A percentile compares a stretch with the other conserved stretches of the same genome.
phyloP scores from a whole-genome alignment of 2,329 filamentous ascomycete species.

The Septoria petroselini region DNA sequence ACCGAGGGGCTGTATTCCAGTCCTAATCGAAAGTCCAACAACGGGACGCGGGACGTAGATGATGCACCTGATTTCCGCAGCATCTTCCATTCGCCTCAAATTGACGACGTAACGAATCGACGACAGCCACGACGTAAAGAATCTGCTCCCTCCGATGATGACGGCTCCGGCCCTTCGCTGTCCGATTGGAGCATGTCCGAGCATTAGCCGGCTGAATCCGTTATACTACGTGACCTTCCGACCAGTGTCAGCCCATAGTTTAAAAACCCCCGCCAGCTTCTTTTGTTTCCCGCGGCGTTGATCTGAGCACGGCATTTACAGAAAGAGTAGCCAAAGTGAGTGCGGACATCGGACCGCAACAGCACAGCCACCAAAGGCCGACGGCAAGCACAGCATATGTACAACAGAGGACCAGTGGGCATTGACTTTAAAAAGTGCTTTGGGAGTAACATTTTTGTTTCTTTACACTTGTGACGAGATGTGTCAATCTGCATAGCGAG shows the following conservation, averaged over 20 bases:
- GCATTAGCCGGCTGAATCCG: constrained; percentile 18
- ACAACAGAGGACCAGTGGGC: constrained; percentile 18
- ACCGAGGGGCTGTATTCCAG: constrained; percentile 49
- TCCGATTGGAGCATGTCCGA: constrained; percentile 17
- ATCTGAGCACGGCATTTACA: constrained; percentile 19
- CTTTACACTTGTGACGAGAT: neutral
- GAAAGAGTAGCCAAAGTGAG: constrained; percentile 17
- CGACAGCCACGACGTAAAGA: constrained; percentile 27
- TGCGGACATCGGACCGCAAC: constrained; percentile 16
- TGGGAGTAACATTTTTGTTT: neutral
- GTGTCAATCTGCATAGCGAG: constrained; percentile 5
- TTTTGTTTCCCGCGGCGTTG: constrained; percentile 16
- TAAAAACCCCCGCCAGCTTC: constrained; percentile 4
- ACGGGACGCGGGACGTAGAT: constrained; percentile 4
- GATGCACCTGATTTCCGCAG: constrained; percentile 35
- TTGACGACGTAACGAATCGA: constrained; percentile 24
- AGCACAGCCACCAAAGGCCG: constrained; percentile 14
- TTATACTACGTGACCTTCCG: constrained; percentile 24
- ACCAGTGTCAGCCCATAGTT: too few species aligned
- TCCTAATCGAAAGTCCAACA: constrained; percentile 33
- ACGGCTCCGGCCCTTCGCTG: constrained; percentile 23
- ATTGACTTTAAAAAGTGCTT: constrained; percentile 9
- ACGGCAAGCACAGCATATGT: constrained; percentile 23
- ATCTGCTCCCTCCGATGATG: constrained; percentile 32
- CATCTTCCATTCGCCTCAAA: constrained; percentile 34